These are phyloP conservation scores for Wickerhamiella sorbophila DNA, from an alignment of 805 yeast species.

Conservation along the genomic window DNA sequence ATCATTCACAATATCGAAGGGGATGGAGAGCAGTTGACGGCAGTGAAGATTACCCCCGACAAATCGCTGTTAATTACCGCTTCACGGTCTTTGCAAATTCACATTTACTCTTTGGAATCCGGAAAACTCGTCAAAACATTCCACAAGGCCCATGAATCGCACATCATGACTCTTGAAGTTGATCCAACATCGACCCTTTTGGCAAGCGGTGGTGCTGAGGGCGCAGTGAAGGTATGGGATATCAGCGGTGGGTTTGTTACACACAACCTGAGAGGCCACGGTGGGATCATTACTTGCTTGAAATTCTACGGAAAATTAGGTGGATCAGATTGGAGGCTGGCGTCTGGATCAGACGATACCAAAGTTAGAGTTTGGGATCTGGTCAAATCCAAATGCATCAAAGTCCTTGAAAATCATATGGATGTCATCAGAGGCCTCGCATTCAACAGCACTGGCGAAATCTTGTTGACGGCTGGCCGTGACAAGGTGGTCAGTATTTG, in stretches of 20 bases:
- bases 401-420: slow-evolving; percentile 55
- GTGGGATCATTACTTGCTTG: slow-evolving; percentile 69
- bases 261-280: slow-evolving; percentile 87
- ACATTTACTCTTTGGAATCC: slow-evolving; percentile 34
- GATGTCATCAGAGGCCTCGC: slow-evolving; percentile 79
- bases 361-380: slow-evolving; percentile 48
- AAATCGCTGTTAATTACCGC: slow-evolving; percentile 54
- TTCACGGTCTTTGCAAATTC: slow-evolving; percentile 72
- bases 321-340: slow-evolving; percentile 52
- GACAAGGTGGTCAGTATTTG: slow-evolving; percentile 60
- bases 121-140: slow-evolving; percentile 9
- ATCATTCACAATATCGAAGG: slow-evolving; percentile 55
- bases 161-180: slow-evolving; percentile 61
- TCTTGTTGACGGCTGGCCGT: slow-evolving; percentile 73
- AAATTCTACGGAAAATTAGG: slow-evolving; percentile 61
- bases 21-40: slow-evolving; percentile 71
- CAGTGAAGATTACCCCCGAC: slow-evolving; percentile 63
- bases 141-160: slow-evolving; percentile 42
- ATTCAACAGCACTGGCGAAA: slow-evolving; percentile 38
- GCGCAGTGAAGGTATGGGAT: slow-evolving; percentile 83
- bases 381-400: slow-evolving; percentile 52
- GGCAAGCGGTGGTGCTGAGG: slow-evolving; percentile 94
- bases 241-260: slow-evolving; percentile 76
- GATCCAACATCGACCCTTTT: slow-evolving; percentile 75
- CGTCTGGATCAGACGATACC: slow-evolving; percentile 53